Conservation (phyloP, 768 basidiomycete genomes). For the Xerocomellus chrysenteron region DNA sequence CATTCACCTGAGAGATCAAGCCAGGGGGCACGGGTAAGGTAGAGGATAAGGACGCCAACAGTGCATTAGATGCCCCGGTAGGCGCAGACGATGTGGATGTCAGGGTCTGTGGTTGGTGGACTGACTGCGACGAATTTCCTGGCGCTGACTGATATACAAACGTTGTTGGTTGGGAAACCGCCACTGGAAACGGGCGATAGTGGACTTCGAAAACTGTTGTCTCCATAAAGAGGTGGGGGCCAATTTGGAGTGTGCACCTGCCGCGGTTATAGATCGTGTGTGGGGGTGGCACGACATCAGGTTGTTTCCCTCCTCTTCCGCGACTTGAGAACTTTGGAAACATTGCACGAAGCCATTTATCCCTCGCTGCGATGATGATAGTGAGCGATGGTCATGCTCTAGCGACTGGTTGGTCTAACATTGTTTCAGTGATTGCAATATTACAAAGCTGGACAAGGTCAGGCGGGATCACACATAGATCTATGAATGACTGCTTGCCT, state of each 20-base stretch:
- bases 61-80: conserved; percentile 36
- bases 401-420: conserved; percentile 40
- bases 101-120: conserved; percentile 24
- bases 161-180: conserved; percentile 21
- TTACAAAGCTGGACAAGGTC: conserved; percentile 46
- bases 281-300: conserved; percentile 55
- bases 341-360: conserved; percentile 61
- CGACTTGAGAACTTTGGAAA: conserved; percentile 75
- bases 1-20: conserved; percentile 62
- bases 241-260: conserved; percentile 68
- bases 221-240: conserved; percentile 69
- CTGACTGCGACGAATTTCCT: conserved; percentile 30
- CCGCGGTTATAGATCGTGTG: conserved; percentile 67
- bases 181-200: conserved; percentile 47
- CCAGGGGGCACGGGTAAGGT: conserved; percentile 52
- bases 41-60: conserved; percentile 45
- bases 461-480: conserved; percentile 1
- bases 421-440: conserved; percentile 69
- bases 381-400: conserved; percentile 15
- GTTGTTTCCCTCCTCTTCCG: conserved; percentile 55
- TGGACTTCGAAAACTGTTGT: conserved; percentile 73
- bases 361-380: conserved; percentile 50
- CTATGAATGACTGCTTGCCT: conserved; percentile 42
- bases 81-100: conserved; percentile 21
- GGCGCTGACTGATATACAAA: conserved; percentile 29